These are phyloP conservation scores for Stagonosporopsis chrysanthemi DNA, from an alignment of 2,329 filamentous ascomycete species.

Conservation along the genomic window DNA sequence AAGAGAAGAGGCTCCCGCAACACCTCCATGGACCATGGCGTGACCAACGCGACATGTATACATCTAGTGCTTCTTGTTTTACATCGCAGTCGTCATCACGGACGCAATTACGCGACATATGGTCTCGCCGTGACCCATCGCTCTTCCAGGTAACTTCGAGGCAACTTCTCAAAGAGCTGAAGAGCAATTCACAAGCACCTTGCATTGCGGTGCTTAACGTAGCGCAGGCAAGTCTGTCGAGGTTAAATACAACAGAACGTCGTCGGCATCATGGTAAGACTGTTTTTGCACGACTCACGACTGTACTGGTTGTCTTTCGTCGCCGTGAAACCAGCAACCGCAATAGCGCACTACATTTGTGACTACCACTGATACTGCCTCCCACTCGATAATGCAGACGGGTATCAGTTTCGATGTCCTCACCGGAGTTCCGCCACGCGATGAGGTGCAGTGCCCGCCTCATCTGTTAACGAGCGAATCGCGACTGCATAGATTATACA, in stretches of 20 bases:
- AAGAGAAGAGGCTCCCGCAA: slow-evolving; percentile 6
- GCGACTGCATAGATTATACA: background rate
- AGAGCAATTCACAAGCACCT: background rate
- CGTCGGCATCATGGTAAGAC: background rate
- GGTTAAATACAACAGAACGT: background rate
- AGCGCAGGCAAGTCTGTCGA: background rate
- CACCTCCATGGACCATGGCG: background rate
- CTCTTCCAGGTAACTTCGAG: too few species aligned
- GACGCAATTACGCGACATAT: background rate
- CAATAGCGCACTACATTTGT: background rate
- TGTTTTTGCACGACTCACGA: too few species aligned
- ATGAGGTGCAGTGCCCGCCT: background rate
- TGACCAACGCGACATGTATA: background rate
- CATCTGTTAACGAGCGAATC: slow-evolving; percentile 9
- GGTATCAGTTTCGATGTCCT: background rate
- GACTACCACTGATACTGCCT: too few species aligned
- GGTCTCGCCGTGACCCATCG: background rate
- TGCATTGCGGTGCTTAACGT: background rate
- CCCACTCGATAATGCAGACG: background rate
- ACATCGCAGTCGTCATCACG: slow-evolving; percentile 3
- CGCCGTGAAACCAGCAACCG: background rate
- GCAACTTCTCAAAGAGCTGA: background rate
- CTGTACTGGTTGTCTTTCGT: background rate
- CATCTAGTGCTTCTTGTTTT: background rate
- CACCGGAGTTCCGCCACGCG: background rate